Evolutionary conservation across 2,329 filamentous ascomycete genomes (phyloP).

Genomic region (Teratosphaeria viscida): DNA sequence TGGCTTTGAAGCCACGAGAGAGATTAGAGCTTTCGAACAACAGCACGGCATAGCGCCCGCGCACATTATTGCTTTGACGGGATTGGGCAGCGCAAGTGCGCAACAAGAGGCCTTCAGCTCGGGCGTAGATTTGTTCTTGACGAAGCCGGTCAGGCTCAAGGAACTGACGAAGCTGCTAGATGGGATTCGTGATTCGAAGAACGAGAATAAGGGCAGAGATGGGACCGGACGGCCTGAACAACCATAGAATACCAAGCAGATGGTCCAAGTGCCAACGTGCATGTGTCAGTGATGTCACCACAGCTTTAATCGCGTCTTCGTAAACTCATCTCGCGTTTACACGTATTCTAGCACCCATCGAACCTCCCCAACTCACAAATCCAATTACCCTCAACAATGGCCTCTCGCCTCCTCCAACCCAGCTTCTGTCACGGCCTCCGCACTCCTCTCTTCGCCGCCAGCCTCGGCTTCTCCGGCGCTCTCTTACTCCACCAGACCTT

Average conservation of each 20-base stretch:
- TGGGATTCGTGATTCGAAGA: neutral
- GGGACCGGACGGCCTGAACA: neutral
- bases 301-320: neutral
- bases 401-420: constrained; percentile 30
- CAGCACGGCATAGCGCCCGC: constrained; percentile 14
- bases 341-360: neutral
- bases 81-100: constrained; percentile 18
- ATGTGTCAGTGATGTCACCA: neutral
- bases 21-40: constrained; percentile 23
- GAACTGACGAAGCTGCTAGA: constrained; percentile 19
- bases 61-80: constrained; percentile 23
- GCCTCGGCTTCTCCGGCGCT: constrained; percentile 18
- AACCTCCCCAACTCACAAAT: neutral
- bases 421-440: constrained; percentile 28
- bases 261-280: constrained; percentile 2
- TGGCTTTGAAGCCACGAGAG: constrained; percentile 25
- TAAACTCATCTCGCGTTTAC: neutral
- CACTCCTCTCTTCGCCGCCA: constrained; percentile 17
- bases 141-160: constrained; percentile 27
- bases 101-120: constrained; percentile 21
- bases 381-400: constrained; percentile 22
- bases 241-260: neutral
- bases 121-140: constrained; percentile 23
- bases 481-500: constrained; percentile 19
- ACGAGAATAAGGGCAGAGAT: neutral